Base-by-base conservation (phyloP, 169 alveolate genomes). In the Eimeria maxima region DNA sequence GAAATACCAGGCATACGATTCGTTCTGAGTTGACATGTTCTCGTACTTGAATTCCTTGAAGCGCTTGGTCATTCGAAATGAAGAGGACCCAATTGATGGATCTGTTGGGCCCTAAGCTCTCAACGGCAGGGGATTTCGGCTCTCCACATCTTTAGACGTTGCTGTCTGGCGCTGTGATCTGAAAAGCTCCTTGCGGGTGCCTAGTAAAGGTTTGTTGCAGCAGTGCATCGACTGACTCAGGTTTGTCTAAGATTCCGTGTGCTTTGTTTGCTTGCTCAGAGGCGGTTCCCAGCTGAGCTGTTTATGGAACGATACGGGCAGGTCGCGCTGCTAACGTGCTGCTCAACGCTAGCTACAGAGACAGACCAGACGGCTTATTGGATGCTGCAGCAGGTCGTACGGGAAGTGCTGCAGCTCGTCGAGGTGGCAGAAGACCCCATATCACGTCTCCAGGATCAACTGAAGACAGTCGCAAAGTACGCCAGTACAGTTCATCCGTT, bases 241-340 rank as follows among this genome's bases (percentile, higher is more conserved):
- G 20, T 29, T 29, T 47, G 29, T 29, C 20, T 69, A 6, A 11
- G 10, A n/a, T 13, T 29, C 5, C 24, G 44, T 69, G 80, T 53
- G 78, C 38, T 33, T 38, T 83, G 42, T 18, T 60, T 86, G 81
- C 57, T 44, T 47, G 14, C 63, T 38, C 93, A 93, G 96, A 22
- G 50, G 57, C 96, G 96, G 20, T 93, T 93, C 76, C 96, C 96
- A 22, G 69, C 63, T 6, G 93, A 93, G 76, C 96, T 93, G 67
- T 57, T 81, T 16, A 33, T 93, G 76, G 92, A 63, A 71, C 92
- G 93, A 38, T 93, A 93, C 87, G 83, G 93, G 69, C 88, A 93
- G 88, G 93, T 93, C 3, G 50, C 78, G 84, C 45, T 93, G 53
- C 67, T 93, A 29, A 50, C 96, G 50, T 87, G 89, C 60, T 78